Evolutionary conservation across 805 yeast species (phyloP).

Genomic region (Yarrowia yakushimensis): DNA sequence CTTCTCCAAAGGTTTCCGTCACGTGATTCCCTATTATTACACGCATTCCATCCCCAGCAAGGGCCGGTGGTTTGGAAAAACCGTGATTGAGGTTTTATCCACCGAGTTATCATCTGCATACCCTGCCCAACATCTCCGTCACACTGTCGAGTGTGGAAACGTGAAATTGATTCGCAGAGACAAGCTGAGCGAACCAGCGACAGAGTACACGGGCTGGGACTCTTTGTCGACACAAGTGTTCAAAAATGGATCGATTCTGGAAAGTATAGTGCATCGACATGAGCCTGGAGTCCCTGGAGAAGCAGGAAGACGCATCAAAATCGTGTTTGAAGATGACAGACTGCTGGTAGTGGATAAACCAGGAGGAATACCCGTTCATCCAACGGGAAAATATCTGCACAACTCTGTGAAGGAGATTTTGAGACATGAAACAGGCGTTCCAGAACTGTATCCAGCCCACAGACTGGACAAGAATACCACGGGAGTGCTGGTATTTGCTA

Average conservation of each 20-base stretch:
- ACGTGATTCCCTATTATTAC: conserved; percentile 15
- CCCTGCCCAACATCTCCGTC: not conserved
- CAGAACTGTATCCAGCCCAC: conserved; percentile 68
- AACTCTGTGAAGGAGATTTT: conserved; percentile 69
- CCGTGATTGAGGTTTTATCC: conserved; percentile 67
- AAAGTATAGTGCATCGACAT: conserved; percentile 79
- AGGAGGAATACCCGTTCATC: conserved; percentile 77
- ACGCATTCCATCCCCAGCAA: conserved; percentile 40
- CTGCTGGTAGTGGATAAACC: conserved; percentile 89
- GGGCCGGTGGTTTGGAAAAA: conserved; percentile 75
- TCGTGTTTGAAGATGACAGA: conserved; percentile 65
- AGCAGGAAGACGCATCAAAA: conserved; percentile 49
- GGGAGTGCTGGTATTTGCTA: conserved; percentile 81
- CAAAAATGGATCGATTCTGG: conserved; percentile 74
- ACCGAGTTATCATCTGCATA: conserved; percentile 57
- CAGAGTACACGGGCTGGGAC: conserved; percentile 46
- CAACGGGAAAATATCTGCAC: not conserved
- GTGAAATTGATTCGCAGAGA: not conserved
- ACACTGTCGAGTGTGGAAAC: not conserved
- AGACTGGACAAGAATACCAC: conserved; percentile 80
- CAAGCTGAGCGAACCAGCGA: conserved; percentile 45
- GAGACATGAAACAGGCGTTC: conserved; percentile 55
- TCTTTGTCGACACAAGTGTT: conserved; percentile 52
- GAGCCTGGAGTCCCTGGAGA: conserved; percentile 71
- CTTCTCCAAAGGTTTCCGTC: not conserved